These are phyloP conservation scores for Crithidia sp. DNA, from an alignment of 208 protist species.

Conservation along the genomic window DNA sequence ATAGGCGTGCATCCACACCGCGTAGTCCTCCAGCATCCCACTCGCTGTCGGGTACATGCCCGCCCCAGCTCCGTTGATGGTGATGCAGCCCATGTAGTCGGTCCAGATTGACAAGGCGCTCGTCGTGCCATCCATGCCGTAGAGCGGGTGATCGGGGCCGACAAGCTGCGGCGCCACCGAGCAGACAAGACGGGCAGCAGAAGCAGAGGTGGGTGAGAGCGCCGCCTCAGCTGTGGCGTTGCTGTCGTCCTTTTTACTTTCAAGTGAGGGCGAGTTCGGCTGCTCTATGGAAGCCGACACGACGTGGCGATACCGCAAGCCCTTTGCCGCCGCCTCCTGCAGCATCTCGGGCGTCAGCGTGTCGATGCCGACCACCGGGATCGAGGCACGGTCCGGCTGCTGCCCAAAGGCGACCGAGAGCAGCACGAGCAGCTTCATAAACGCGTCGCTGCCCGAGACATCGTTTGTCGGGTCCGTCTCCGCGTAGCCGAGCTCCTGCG, in stretches of 20 bases:
- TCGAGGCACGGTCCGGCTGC: constrained; percentile 33
- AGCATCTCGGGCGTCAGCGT: constrained; percentile 36
- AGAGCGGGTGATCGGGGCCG: constrained; percentile 36
- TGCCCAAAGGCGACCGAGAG: constrained; percentile 32
- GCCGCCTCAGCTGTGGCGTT: not conserved
- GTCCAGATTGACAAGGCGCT: constrained; percentile 43
- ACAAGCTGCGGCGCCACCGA: constrained; percentile 35
- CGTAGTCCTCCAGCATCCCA: constrained; percentile 52
- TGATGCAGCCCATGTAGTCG: constrained; percentile 37
- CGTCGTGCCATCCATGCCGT: constrained; percentile 35
- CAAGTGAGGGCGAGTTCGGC: not conserved
- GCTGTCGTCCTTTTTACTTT: not conserved
- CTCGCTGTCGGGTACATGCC: constrained; percentile 49
- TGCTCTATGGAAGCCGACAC: constrained; percentile 21
- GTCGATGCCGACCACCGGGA: constrained; percentile 42
- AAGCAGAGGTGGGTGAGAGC: constrained; percentile 6
- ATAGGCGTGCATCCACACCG: constrained; percentile 30
- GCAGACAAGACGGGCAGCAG: constrained; percentile 13
- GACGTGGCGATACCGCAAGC: constrained; percentile 43
- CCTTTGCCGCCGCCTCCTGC: constrained; percentile 23
- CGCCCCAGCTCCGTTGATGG: constrained; percentile 31
- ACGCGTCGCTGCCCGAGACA: constrained; percentile 43
- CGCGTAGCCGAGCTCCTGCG: constrained; percentile 46
- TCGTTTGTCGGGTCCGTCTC: constrained; percentile 49
- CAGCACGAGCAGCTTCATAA: constrained; percentile 43